Conservation (phyloP, 2,329 filamentous ascomycete species). For the Fusarium sp. region DNA sequence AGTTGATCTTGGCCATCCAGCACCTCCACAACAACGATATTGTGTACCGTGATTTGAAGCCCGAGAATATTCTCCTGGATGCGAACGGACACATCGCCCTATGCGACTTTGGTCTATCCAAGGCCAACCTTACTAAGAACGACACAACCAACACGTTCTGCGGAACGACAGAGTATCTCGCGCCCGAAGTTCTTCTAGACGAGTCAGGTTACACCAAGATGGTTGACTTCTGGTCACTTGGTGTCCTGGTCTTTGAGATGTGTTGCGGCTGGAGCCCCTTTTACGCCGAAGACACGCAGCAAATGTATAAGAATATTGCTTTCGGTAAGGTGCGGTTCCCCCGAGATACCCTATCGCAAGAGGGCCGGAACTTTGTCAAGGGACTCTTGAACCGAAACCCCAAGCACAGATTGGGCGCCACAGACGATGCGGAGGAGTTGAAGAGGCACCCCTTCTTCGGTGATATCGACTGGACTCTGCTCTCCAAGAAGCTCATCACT, state of each 20-base stretch:
- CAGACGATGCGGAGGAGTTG: constrained; percentile 91
- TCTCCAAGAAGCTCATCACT: constrained; percentile 91
- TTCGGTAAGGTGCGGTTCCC: constrained; percentile 99
- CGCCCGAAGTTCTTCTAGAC: constrained; percentile 94
- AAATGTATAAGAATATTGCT: constrained; percentile 99
- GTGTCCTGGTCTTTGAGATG: constrained; percentile 99
- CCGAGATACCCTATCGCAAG: constrained; percentile 91
- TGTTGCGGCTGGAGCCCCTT: constrained; percentile 99
- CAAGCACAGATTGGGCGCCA: constrained; percentile 92
- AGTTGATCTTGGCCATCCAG: constrained; percentile 94
- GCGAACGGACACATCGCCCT: constrained; percentile 98
- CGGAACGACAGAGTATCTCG: constrained; percentile 97
- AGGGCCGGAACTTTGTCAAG: constrained; percentile 98
- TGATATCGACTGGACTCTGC: constrained; percentile 92
- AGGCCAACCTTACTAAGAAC: constrained; percentile 96
- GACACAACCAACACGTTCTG: constrained; percentile 99
- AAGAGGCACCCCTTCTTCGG: constrained; percentile 96
- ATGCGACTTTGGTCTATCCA: constrained; percentile 97
- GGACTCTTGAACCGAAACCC: constrained; percentile 97
- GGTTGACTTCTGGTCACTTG: constrained; percentile 99
- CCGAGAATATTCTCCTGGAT: constrained; percentile 96
- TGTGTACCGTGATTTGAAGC: constrained; percentile 97
- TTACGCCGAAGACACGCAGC: constrained; percentile 98
- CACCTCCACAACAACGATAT: constrained; percentile 98
- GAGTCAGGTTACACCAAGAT: constrained; percentile 99